A percentile compares a stretch with the other conserved stretches of the same genome.
Evolutionary conservation across 2,329 filamentous ascomycete genomes (phyloP).

Genomic region (Diaporthe destruens): DNA sequence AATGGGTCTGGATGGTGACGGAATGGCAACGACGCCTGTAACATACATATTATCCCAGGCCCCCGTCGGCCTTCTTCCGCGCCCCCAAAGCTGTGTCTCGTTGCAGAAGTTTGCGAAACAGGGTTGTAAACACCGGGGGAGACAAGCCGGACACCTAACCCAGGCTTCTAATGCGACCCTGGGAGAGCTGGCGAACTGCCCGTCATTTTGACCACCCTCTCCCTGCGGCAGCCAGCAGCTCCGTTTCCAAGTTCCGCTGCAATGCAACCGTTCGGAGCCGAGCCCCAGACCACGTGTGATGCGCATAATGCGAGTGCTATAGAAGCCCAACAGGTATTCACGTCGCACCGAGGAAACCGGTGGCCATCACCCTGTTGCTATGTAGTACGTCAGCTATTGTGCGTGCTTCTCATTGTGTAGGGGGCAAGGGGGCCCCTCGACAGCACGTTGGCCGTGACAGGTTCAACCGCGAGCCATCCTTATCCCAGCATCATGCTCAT

Average conservation of each 20-base stretch:
- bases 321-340: neutral
- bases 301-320: slow-evolving; percentile 18
- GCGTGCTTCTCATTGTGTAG: neutral
- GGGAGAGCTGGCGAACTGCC: slow-evolving; percentile 1
- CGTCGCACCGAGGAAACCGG: slow-evolving; percentile 8
- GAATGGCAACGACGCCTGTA: slow-evolving; percentile 17
- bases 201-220: slow-evolving; percentile 31
- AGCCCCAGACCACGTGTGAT: slow-evolving; percentile 34
- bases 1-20: slow-evolving; percentile 5
- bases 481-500: slow-evolving; percentile 23
- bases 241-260: slow-evolving; percentile 36
- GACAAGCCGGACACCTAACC: slow-evolving; percentile 37
- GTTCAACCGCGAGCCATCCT: slow-evolving; percentile 8
- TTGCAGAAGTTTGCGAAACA: slow-evolving; percentile 26
- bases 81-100: slow-evolving; percentile 5
- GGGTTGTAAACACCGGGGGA: slow-evolving; percentile 33
- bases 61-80: slow-evolving; percentile 10
- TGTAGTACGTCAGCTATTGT: slow-evolving; percentile 25
- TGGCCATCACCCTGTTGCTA: slow-evolving; percentile 7
- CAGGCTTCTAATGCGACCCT: slow-evolving; percentile 30
- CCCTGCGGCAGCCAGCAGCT: slow-evolving; percentile 13
- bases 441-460: slow-evolving; percentile 4
- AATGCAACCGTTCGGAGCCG: slow-evolving; percentile 37
- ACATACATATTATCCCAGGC: neutral
- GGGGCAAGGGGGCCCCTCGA: neutral